Base-by-base conservation (phyloP, 176 grass and related monocot genomes). In the Coix lacrymajobi region DNA sequence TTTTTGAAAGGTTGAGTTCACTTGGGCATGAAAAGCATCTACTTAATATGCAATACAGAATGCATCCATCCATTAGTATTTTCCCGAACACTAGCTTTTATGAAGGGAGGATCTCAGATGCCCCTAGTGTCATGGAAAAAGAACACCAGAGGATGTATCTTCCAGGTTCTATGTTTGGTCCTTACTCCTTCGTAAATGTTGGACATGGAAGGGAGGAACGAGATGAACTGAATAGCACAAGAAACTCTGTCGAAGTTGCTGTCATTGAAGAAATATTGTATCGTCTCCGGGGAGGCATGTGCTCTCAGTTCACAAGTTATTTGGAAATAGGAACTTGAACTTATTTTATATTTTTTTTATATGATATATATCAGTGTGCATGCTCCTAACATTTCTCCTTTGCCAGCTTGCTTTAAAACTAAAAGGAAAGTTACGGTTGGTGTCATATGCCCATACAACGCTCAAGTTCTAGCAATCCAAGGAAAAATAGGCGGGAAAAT, bases 1-100 rank as follows among this genome's bases (percentile, higher is more conserved):
- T 91, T 49, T 97, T 93, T 15, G 84, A 88, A 64, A 97, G 94
- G 61, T 64, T 97, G 78, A 97, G 87, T 91, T 91, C 89, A 86
- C 65, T 91, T 38, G 91, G 89, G 38, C 89, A 93, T 7, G 66
- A 88, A 86, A 93, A 92, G 20, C 75, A 93, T 83, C 64, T 94
- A 66, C 81, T 97, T 25, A 92, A 90, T 75, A 71, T 91, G 87
- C 94, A 97, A 69, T 97, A 93, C 69, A 87, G 94, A 73, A 97
- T 97, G 94, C 94, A 97, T 65, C 94, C 94, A 33, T 88, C 51
- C 14, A 94, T 97, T 64, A 97, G 94, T 72, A 75, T 90, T 6
- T 97, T 97, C 78, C 94, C 94, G 19, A 93, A 91, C 84, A 58
- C 19, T 28, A 89, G 75, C 45, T 97, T 97, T 67, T 97, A 97